A percentile compares a stretch with the other conserved stretches of the same genome.
phyloP scores from a whole-genome alignment of 2,329 filamentous ascomycete species.

The Purpureocillium lavendulum region DNA sequence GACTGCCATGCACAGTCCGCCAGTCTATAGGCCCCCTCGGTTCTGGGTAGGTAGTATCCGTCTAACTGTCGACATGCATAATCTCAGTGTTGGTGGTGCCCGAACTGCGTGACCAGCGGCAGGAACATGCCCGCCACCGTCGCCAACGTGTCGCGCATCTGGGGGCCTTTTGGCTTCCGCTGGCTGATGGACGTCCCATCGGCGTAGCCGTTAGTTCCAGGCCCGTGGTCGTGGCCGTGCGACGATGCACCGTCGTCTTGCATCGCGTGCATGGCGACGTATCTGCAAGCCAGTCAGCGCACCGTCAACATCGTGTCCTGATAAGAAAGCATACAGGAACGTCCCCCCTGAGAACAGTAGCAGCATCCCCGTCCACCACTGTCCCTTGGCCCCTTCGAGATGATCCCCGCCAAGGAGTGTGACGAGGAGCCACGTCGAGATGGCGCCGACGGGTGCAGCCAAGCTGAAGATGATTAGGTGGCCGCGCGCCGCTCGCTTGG shows the following conservation, averaged over 20 bases:
- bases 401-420: slow-evolving; percentile 60
- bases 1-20: too few relatives aligned
- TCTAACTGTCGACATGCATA: too few relatives aligned
- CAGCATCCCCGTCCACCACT: slow-evolving; percentile 88
- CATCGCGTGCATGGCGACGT: slow-evolving; percentile 98
- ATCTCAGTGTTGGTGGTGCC: slow-evolving; percentile 59
- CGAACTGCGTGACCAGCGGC: slow-evolving; percentile 69
- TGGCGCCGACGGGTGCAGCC: slow-evolving; percentile 77
- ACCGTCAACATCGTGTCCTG: neutral
- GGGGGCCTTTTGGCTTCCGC: slow-evolving; percentile 45
- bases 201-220: slow-evolving; percentile 43
- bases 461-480: slow-evolving; percentile 89
- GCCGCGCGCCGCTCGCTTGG: slow-evolving; percentile 73
- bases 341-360: slow-evolving; percentile 94
- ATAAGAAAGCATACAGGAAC: slow-evolving; percentile 62
- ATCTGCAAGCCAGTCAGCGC: slow-evolving; percentile 40
- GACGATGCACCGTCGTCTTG: slow-evolving; percentile 58
- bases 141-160: slow-evolving; percentile 60
- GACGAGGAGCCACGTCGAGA: slow-evolving; percentile 75
- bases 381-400: slow-evolving; percentile 50
- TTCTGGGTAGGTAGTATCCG: too few relatives aligned
- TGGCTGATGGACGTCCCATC: slow-evolving; percentile 36
- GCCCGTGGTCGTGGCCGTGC: slow-evolving; percentile 42
- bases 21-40: too few relatives aligned
- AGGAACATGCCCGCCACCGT: slow-evolving; percentile 71